A percentile compares a stretch with the other conserved stretches of the same genome.
phyloP scores from a whole-genome alignment of 257 asterid species.

The Mitragyna speciosa region DNA sequence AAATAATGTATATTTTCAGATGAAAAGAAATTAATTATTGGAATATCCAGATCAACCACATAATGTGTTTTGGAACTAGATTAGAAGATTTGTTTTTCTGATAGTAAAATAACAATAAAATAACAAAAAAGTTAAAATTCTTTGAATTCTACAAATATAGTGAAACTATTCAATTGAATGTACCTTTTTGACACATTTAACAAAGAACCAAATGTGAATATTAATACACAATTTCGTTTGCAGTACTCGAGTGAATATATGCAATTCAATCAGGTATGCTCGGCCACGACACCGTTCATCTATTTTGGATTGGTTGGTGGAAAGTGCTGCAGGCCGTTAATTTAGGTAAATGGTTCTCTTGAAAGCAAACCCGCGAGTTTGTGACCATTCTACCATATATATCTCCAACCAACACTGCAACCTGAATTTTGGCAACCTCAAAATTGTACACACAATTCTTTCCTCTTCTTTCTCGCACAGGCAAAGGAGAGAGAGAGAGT shows the following conservation, averaged over 20 bases:
- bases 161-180: too few species aligned
- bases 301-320: slow-evolving; percentile 4
- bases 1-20: neutral
- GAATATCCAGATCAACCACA: neutral
- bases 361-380: neutral
- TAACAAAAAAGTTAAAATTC: neutral
- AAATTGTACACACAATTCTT: slow-evolving; percentile 15
- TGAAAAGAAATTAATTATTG: too few species aligned
- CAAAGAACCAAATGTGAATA: too few species aligned
- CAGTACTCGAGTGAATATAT: neutral
- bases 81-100: neutral
- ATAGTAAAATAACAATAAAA: neutral
- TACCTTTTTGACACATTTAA: too few species aligned
- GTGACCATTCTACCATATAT: slow-evolving; percentile 21
- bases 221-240: neutral
- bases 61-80: too few species aligned
- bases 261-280: neutral
- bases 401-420: slow-evolving; percentile 20
- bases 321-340: slow-evolving; percentile 26
- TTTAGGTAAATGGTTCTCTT: slow-evolving; percentile 22
- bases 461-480: slow-evolving; percentile 29
- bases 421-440: slow-evolving; percentile 40
- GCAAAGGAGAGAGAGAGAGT: slow-evolving; percentile 10
- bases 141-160: too few species aligned
- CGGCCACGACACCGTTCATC: neutral